These are phyloP conservation scores for Saccharomycopsis fermentans DNA, from an alignment of 805 yeast species.

Conservation along the genomic window DNA sequence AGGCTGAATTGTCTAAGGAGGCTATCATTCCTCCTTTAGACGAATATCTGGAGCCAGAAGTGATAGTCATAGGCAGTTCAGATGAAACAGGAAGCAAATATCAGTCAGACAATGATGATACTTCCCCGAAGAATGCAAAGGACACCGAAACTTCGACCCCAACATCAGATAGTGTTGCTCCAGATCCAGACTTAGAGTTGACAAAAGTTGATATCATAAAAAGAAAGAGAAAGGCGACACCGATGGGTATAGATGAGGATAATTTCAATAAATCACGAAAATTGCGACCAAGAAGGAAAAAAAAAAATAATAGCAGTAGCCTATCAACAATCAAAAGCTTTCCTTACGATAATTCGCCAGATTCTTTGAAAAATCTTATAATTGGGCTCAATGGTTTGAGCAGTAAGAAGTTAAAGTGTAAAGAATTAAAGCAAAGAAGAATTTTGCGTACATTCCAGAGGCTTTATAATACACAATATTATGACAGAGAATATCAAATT, in stretches of 20 bases:
- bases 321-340: conserved; percentile 11
- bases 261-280: neutral
- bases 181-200: neutral
- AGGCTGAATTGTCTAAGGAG: neutral
- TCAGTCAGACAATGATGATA: neutral
- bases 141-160: neutral
- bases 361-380: conserved; percentile 18
- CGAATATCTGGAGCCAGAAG: neutral
- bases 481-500: conserved; percentile 11
- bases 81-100: neutral
- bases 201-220: neutral
- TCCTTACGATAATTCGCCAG: conserved; percentile 14
- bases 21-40: neutral
- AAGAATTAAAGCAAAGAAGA: conserved; percentile 28
- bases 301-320: neutral
- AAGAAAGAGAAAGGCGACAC: neutral
- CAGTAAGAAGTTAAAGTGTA: conserved; percentile 10
- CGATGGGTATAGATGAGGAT: neutral
- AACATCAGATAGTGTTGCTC: neutral
- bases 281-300: neutral
- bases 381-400: neutral
- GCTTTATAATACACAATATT: conserved; percentile 17
- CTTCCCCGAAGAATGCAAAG: neutral
- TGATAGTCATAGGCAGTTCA: neutral
- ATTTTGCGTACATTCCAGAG: conserved; percentile 21